Evolutionary conservation across 345 rosid species (phyloP).

Genomic region (Sisymbrium altissimum): DNA sequence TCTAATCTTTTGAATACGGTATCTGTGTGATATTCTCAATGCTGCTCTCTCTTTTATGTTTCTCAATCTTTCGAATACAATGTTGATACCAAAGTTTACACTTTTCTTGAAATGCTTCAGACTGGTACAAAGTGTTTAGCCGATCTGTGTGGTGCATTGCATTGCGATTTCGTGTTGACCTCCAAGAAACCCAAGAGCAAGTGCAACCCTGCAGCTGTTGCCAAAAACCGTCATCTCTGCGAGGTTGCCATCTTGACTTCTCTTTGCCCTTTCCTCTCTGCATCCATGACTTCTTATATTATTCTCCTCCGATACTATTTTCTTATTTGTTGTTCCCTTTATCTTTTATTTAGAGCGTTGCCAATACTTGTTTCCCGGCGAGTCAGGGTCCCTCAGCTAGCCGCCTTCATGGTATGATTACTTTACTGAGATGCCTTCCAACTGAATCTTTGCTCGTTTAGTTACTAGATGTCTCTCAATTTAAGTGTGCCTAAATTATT

Average conservation of each 20-base stretch:
- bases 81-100: neutral
- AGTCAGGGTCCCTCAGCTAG: constrained; percentile 73
- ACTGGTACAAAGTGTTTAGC: constrained; percentile 79
- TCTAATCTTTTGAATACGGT: constrained; percentile 74
- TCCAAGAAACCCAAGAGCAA: constrained; percentile 60
- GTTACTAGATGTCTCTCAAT: neutral
- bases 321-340: neutral
- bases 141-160: constrained; percentile 91
- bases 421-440: neutral
- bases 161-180: constrained; percentile 70
- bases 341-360: constrained; percentile 60
- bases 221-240: constrained; percentile 78
- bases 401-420: constrained; percentile 73
- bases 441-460: neutral
- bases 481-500: neutral
- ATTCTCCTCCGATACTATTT: neutral
- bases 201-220: constrained; percentile 90
- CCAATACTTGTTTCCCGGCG: constrained; percentile 84
- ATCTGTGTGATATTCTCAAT: constrained; percentile 27
- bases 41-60: too few relatives aligned
- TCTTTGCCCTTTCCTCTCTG: constrained; percentile 10
- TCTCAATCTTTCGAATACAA: too few relatives aligned
- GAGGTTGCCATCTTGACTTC: too few relatives aligned
- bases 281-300: neutral
- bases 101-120: constrained; percentile 41